phyloP scores from a whole-genome alignment of 495 filamentous ascomycete species.

The Elaphomyces granulatus region DNA sequence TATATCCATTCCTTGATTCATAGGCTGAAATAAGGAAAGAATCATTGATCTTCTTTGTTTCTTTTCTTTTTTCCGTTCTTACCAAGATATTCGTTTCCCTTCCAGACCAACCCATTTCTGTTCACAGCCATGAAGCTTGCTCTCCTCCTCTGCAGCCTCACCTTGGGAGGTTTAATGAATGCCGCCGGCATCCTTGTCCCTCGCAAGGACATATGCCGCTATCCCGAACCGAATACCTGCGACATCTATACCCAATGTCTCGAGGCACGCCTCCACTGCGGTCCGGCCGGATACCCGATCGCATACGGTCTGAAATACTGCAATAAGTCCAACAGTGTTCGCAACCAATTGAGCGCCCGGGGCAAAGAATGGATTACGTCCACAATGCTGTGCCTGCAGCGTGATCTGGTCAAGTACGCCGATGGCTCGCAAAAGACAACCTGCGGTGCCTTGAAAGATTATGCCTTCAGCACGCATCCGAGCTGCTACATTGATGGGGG shows the following conservation, averaged over 20 bases:
- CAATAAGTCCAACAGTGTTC: conserved; percentile 6
- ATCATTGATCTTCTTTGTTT: too few relatives aligned
- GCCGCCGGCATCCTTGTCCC: not conserved
- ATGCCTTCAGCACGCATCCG: conserved; percentile 13
- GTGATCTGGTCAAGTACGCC: conserved; percentile 6
- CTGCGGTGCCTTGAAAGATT: conserved; percentile 8
- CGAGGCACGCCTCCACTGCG: conserved; percentile 7
- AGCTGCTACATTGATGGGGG: conserved; percentile 13
- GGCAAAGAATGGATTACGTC: conserved; percentile 12
- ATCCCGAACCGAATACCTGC: conserved; percentile 11
- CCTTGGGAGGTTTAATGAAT: not conserved
- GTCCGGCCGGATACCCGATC: conserved; percentile 9
- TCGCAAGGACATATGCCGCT: conserved; percentile 3
- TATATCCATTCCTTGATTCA: too few relatives aligned
- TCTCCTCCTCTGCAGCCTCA: not conserved
- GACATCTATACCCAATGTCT: conserved; percentile 13
- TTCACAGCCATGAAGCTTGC: not conserved
- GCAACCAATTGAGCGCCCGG: conserved; percentile 1
- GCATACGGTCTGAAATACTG: conserved; percentile 14
- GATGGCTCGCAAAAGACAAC: conserved; percentile 3
- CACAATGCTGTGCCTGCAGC: conserved; percentile 14
- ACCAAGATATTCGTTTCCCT: too few relatives aligned
- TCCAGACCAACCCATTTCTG: too few relatives aligned
- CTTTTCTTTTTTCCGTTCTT: too few relatives aligned
- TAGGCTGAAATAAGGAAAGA: too few relatives aligned